Conservation (phyloP, 805 yeast genomes). For the Yamadazyma insecticola region DNA sequence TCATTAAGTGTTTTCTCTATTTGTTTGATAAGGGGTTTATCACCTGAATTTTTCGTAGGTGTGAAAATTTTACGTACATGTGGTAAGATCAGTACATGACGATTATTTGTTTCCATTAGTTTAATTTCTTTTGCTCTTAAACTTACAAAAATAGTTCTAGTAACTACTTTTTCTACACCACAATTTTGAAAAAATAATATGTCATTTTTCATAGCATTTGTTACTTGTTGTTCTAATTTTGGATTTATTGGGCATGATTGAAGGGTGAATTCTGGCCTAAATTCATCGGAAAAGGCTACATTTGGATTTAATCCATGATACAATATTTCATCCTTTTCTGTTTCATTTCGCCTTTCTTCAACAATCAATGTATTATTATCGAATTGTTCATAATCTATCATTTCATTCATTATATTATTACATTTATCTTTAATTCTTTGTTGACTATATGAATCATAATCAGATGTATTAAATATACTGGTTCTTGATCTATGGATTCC, state of each 20-base stretch:
- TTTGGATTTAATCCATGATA: too few species aligned
- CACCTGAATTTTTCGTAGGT: slow-evolving; percentile 29
- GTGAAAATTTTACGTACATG: slow-evolving; percentile 32
- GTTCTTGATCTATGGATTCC: neutral
- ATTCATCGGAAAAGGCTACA: slow-evolving; percentile 46
- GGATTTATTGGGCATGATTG: slow-evolving; percentile 53
- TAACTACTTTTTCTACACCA: slow-evolving; percentile 22
- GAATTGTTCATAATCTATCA: slow-evolving; percentile 1
- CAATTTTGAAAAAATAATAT: slow-evolving; percentile 38
- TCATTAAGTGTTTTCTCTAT: slow-evolving; percentile 12
- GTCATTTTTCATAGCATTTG: slow-evolving; percentile 51
- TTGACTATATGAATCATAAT: neutral
- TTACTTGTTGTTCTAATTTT: slow-evolving; percentile 46
- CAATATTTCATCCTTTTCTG: too few species aligned
- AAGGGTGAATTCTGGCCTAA: slow-evolving; percentile 46
- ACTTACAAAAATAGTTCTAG: slow-evolving; percentile 39
- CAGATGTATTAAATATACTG: slow-evolving; percentile 1
- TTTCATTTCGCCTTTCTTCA: slow-evolving; percentile 4
- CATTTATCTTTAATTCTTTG: slow-evolving; percentile 21
- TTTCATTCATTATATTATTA: slow-evolving; percentile 18
- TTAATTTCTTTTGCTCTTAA: slow-evolving; percentile 43
- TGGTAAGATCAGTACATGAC: slow-evolving; percentile 19
- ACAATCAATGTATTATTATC: slow-evolving; percentile 5
- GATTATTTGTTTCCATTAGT: slow-evolving; percentile 32
- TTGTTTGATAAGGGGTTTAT: slow-evolving; percentile 19